Conservation (phyloP, 23 red algal genomes). For the Gracilaria gracilis region DNA sequence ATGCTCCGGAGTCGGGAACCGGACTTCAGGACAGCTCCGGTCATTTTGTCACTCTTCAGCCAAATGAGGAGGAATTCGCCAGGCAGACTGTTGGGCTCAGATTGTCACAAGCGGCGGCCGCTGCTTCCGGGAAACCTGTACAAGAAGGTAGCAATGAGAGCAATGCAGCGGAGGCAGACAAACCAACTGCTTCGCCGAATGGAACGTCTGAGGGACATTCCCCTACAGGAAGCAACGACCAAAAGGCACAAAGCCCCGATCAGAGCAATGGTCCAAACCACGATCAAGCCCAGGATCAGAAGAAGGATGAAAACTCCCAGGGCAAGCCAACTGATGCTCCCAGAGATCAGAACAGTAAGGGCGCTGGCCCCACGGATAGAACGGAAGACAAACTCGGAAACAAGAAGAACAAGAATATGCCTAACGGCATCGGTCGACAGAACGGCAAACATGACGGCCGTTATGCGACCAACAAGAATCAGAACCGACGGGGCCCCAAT, state of each 20-base stretch:
- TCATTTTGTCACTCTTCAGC: conserved; percentile 90
- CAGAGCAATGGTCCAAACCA: neutral
- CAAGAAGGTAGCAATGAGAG: conserved; percentile 11
- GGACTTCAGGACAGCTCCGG: conserved; percentile 82
- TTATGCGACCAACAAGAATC: conserved; percentile 45
- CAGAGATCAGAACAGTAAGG: neutral
- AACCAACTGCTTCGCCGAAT: neutral
- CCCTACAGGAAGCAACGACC: neutral
- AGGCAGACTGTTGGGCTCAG: conserved; percentile 84
- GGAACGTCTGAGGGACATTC: neutral
- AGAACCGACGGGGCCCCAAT: conserved; percentile 48
- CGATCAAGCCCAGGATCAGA: neutral
- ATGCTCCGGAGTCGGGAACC: conserved; percentile 86
- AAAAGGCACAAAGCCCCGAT: neutral
- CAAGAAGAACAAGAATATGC: neutral
- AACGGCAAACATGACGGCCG: conserved; percentile 37
- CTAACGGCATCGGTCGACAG: conserved; percentile 8
- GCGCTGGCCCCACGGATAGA: neutral
- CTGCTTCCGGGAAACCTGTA: conserved; percentile 31
- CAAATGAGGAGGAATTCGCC: conserved; percentile 95
- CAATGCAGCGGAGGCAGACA: neutral
- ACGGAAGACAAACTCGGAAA: neutral
- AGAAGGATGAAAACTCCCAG: neutral
- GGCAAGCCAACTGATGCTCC: neutral
- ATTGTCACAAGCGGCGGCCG: conserved; percentile 53